phyloP scores from a whole-genome alignment of 179 eudicot genomes.

The Gypsophila paniculata region DNA sequence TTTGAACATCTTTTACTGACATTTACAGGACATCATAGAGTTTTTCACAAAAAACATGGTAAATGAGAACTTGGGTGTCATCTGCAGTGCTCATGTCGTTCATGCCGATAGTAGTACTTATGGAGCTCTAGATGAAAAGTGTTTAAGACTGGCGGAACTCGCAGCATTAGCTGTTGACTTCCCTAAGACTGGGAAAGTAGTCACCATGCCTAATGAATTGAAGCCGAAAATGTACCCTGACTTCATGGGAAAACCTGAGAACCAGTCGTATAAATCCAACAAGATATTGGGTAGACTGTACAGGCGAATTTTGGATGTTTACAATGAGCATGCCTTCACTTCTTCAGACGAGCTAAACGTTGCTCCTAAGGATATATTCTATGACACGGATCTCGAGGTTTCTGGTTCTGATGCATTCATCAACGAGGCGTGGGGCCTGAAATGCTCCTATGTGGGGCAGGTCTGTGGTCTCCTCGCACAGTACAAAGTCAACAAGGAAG shows the following conservation, averaged over 20 bases:
- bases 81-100: slow-evolving; percentile 97
- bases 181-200: slow-evolving; percentile 80
- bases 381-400: slow-evolving; percentile 61
- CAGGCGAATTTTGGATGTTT: slow-evolving; percentile 49
- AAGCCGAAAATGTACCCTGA: slow-evolving; percentile 84
- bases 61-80: slow-evolving; percentile 73
- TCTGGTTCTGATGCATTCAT: slow-evolving; percentile 45
- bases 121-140: slow-evolving; percentile 73
- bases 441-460: slow-evolving; percentile 75
- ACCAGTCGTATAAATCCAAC: slow-evolving; percentile 54
- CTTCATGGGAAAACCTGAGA: slow-evolving; percentile 83
- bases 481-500: slow-evolving; percentile 76
- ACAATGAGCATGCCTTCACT: slow-evolving; percentile 26
- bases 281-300: slow-evolving; percentile 73
- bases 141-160: slow-evolving; percentile 68
- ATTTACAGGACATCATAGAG: slow-evolving; percentile 63
- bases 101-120: slow-evolving; percentile 66
- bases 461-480: slow-evolving; percentile 65
- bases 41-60: slow-evolving; percentile 85
- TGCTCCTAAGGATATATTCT: slow-evolving; percentile 33
- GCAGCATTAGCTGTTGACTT: slow-evolving; percentile 95
- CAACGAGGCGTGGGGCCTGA: slow-evolving; percentile 60
- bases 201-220: slow-evolving; percentile 55
- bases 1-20: not conserved
- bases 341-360: slow-evolving; percentile 29